Conservation (phyloP, 176 grass and related monocot species). For the Ensete glaucum region DNA sequence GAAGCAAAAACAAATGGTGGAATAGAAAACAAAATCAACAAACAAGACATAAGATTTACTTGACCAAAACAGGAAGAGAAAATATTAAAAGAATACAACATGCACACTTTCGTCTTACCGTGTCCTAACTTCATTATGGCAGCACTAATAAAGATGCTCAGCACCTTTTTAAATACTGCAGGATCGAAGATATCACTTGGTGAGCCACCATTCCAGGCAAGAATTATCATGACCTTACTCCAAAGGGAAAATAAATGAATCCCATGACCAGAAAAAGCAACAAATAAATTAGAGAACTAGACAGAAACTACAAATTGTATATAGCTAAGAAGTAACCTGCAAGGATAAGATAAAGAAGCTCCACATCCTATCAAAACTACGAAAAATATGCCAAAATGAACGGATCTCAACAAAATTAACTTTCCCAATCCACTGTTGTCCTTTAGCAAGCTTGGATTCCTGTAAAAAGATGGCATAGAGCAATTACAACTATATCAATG, state of each 20-base stretch:
- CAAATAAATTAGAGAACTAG: not conserved
- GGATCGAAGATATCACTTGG: constrained; percentile 56
- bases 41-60: not conserved
- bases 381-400: constrained; percentile 96
- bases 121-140: constrained; percentile 76
- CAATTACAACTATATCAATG: not conserved
- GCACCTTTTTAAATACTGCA: constrained; percentile 49
- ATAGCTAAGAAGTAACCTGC: constrained; percentile 41
- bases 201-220: constrained; percentile 81
- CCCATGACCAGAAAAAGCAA: constrained; percentile 5
- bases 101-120: constrained; percentile 31
- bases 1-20: too few species aligned
- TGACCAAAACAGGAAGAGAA: not conserved
- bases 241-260: not conserved
- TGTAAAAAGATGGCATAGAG: constrained; percentile 11
- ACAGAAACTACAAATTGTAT: not conserved
- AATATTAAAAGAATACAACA: not conserved
- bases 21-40: too few species aligned
- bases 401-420: constrained; percentile 94
- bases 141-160: constrained; percentile 95
- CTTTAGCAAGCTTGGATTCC: constrained; percentile 31
- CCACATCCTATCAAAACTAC: constrained; percentile 98
- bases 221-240: constrained; percentile 81
- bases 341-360: constrained; percentile 81
- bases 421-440: constrained; percentile 60